Base-by-base conservation (phyloP, 352 stramenopile genomes). In the Lagenidium sp. region DNA sequence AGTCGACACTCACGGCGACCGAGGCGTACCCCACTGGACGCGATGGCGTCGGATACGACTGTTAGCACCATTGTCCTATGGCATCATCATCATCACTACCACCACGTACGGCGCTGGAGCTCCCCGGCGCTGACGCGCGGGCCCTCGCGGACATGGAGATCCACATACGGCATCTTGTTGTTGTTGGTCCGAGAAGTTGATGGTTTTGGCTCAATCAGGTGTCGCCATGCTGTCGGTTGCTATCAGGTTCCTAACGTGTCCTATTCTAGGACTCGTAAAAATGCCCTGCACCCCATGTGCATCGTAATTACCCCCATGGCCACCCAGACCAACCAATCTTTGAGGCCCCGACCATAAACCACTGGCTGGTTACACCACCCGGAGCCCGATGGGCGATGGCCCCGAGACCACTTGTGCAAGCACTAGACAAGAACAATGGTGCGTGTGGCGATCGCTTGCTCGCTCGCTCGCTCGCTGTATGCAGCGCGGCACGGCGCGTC, bases 131-230 rank as follows among this genome's bases (percentile, higher is more conserved):
- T 81, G 45, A 84, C 61, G 21, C 71, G 63, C 44, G 55, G 45
- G 20, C 52, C 70, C n/a, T 57, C 48, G 40, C 58, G 69, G 40
- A 92, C 70, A 28, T 80, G 86, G 52, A 92, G 50, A 62, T 92
- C 80, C 40, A 69, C 56, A 61, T 87, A 92, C 59, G 66, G 55
- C 59, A 82, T 74, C 21, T 22, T 28, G 6, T 43, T 34, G 16
- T 35, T 12, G 18, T 40, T n/a, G n/a, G n/a, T n/a, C n/a, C n/a
- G n/a, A n/a, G n/a, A n/a, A 22, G 29, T 35, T 15, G 29, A 35
- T 35, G 29, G 29, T 35, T 44, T 36, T 44, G 38, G 20, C 13
- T 13, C 20, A 44, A 13, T 18, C 8, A 13, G 11, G n/a, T n/a
- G n/a, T n/a, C n/a, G n/a, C n/a, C n/a, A n/a, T 44, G 38, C 38